Conservation (phyloP, 2,329 filamentous ascomycete genomes). For the Trichothecium roseum region DNA sequence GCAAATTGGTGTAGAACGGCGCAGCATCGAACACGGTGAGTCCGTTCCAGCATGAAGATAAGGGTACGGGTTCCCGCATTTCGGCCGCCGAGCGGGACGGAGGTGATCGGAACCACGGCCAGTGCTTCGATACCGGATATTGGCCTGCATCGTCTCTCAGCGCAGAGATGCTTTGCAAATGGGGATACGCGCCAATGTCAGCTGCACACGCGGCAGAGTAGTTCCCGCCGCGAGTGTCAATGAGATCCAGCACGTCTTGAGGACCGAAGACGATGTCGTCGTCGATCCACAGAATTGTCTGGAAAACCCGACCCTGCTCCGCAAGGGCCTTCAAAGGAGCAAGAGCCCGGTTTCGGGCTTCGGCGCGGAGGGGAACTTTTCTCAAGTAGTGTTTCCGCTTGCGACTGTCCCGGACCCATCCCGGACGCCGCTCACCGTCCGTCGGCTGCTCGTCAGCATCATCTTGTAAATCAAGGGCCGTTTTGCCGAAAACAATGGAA, state of each 20-base stretch:
- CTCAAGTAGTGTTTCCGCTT: slow-evolving; percentile 42
- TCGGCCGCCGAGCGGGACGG: slow-evolving; percentile 36
- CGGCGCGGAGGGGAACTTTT: slow-evolving; percentile 58
- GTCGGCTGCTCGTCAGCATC: slow-evolving; percentile 1
- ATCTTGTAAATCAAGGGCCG: slow-evolving; percentile 32
- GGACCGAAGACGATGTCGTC: slow-evolving; percentile 53
- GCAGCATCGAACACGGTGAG: slow-evolving; percentile 28
- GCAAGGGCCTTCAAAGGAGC: slow-evolving; percentile 44
- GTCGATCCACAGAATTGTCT: slow-evolving; percentile 52
- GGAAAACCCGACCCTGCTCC: slow-evolving; percentile 38
- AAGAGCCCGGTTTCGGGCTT: slow-evolving; percentile 53
- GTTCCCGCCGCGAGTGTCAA: slow-evolving; percentile 45
- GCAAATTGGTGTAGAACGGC: slow-evolving; percentile 37
- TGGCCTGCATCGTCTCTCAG: slow-evolving; percentile 43
- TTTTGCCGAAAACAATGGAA: slow-evolving; percentile 57
- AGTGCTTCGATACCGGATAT: slow-evolving; percentile 39
- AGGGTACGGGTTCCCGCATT: slow-evolving; percentile 33
- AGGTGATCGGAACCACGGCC: slow-evolving; percentile 47
- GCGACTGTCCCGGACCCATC: neutral
- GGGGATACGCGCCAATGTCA: slow-evolving; percentile 21
- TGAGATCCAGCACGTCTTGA: slow-evolving; percentile 42
- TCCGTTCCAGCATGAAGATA: slow-evolving; percentile 35
- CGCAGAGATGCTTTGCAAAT: slow-evolving; percentile 25
- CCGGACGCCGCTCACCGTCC: neutral
- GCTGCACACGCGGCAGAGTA: slow-evolving; percentile 54